Conservation (phyloP, 2,329 filamentous ascomycete genomes). For the Penicillium sp. region DNA sequence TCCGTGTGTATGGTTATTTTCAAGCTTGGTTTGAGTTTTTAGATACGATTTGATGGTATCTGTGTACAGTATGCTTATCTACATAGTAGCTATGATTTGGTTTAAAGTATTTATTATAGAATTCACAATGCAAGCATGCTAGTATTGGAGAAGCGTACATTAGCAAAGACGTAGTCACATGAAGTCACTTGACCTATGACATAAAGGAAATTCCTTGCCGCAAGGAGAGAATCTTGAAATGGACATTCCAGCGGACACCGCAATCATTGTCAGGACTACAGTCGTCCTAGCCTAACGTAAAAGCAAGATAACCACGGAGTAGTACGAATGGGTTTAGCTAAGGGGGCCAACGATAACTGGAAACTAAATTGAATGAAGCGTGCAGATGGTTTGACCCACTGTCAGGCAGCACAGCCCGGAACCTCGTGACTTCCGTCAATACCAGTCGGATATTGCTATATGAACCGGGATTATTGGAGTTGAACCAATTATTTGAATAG, state of each 20-base stretch:
- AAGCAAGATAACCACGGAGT: not conserved
- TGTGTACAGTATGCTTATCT: not conserved
- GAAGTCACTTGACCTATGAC: not conserved
- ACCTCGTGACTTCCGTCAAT: not conserved
- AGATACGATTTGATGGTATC: no score
- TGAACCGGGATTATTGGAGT: not conserved
- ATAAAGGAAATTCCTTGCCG: not conserved
- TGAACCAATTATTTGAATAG: not conserved
- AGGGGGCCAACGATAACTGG: not conserved
- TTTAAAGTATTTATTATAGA: not conserved
- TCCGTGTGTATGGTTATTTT: not conserved
- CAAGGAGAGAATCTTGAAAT: not conserved
- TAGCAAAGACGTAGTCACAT: not conserved
- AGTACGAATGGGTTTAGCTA: not conserved
- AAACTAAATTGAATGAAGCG: not conserved
- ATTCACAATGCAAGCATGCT: not conserved
- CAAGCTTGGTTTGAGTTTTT: not conserved
- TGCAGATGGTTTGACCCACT: not conserved
- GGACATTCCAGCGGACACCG: not conserved
- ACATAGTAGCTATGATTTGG: no score
- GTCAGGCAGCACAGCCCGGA: slow-evolving; percentile 3
- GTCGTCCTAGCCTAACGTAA: not conserved
- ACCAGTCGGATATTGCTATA: not conserved
- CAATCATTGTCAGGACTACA: not conserved
- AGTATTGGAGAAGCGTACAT: not conserved